Base-by-base conservation (phyloP, 805 yeast species). In the Torulaspora indica region DNA sequence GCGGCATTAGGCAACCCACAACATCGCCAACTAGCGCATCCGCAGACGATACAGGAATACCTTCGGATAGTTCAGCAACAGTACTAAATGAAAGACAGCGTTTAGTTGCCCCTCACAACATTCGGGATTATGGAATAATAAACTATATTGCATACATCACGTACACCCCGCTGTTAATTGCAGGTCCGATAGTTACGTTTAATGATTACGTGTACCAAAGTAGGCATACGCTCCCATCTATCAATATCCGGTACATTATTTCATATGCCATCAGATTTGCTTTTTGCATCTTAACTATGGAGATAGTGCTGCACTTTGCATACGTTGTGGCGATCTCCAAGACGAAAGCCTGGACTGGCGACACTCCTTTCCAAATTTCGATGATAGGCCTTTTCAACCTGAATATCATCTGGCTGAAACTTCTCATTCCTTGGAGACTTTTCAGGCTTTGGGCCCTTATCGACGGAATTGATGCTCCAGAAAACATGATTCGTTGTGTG, bases 401-500 rank as follows among this genome's bases (percentile, higher is more conserved):
- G 56, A 90, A 86, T 56, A 78, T 93, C 41, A 86, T 93, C 44
- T 93, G 98, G 98, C 73, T 93, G 53, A 93, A 93, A 62, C 67
- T 93, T 31, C 74, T 93, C 45, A 83, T 93, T 42, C 98, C 98
- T 5, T 93, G 99, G 99, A 75, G 99, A 60, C 68, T 91, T 38
- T 93, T 93, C 69, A 72, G 99, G 50, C 72, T 91, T 53, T 93
- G 99, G 98, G 76, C 93, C 6, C 68, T 93, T 45, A 53, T 86
- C n/a, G 99, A 93, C 64, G 86, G 85, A 0, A 87, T 91, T 41
- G 98, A 93, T 58, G 86, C 98, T 0, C 98, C 98, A 2, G 99
- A 93, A 61, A 93, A 93, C 59, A 93, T 93, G 98, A 81, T 93
- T 45, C 73, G 99, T 46, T 90, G 98, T 61, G 87, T 93, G 79